phyloP scores from a whole-genome alignment of 805 yeast species.

The Teunomyces tritomae region DNA sequence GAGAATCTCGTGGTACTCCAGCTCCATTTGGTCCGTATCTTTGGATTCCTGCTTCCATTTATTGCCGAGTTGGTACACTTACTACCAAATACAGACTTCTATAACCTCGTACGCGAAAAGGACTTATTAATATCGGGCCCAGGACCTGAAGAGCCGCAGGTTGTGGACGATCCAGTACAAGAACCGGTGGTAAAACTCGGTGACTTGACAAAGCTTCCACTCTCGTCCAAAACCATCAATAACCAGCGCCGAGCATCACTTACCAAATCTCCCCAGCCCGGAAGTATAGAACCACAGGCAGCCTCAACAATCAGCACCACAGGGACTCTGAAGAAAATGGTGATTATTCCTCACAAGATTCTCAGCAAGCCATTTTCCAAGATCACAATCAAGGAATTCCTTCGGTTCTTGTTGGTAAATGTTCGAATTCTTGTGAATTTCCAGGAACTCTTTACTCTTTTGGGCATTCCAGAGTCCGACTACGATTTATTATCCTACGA shows the following conservation, averaged over 20 bases:
- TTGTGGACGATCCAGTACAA: conserved; percentile 9
- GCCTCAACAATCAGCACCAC: not conserved
- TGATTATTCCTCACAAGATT: conserved; percentile 42
- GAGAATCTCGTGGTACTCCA: conserved; percentile 21
- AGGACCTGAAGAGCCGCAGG: conserved; percentile 6
- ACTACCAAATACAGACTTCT: conserved; percentile 22
- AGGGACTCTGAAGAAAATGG: conserved; percentile 18
- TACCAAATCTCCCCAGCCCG: not conserved
- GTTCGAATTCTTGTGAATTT: conserved; percentile 39
- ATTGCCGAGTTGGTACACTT: conserved; percentile 15
- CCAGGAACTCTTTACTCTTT: conserved; percentile 20
- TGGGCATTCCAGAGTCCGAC: conserved; percentile 10
- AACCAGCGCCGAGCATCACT: conserved; percentile 13
- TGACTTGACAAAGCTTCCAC: conserved; percentile 17
- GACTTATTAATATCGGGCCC: conserved; percentile 25
- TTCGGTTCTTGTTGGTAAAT: conserved; percentile 33
- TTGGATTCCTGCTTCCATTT: conserved; percentile 17
- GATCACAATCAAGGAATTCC: conserved; percentile 34
- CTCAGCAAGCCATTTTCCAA: conserved; percentile 39
- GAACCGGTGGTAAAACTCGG: conserved; percentile 31
- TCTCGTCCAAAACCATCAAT: conserved; percentile 16
- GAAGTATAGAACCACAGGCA: not conserved
- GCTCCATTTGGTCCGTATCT: conserved; percentile 12
- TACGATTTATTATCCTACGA: conserved; percentile 19
- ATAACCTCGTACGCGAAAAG: conserved; percentile 32